Evolutionary conservation across 805 yeast genomes (phyloP).

Genomic region (Wickerhamiella allomyrinae): DNA sequence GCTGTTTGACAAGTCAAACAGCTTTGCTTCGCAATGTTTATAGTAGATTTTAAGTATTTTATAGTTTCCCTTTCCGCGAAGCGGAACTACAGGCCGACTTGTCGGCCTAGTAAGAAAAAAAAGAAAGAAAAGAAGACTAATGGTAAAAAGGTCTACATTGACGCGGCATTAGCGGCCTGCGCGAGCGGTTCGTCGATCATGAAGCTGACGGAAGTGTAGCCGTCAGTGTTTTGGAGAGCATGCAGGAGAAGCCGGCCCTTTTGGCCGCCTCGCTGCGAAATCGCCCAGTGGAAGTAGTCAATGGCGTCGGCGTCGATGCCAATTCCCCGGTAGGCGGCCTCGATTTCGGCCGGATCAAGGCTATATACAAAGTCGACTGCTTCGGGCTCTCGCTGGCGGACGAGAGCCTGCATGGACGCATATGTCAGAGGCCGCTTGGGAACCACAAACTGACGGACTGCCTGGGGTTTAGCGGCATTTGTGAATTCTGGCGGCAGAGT

Average conservation of each 20-base stretch:
- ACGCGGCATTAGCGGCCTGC: background rate
- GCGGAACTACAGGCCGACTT: no score
- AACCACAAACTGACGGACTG: background rate
- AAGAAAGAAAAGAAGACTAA: no score
- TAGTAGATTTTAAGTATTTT: no score
- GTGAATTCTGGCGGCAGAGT: constrained; percentile 7
- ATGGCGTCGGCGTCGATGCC: constrained; percentile 19
- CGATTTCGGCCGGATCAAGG: constrained; percentile 9
- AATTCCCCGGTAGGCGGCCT: constrained; percentile 9
- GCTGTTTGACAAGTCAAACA: no score
- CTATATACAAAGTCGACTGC: constrained; percentile 13
- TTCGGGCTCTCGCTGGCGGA: constrained; percentile 7
- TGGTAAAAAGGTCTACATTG: no score
- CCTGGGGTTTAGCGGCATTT: background rate
- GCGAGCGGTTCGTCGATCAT: constrained; percentile 10
- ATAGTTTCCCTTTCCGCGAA: no score
- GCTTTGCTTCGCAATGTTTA: no score
- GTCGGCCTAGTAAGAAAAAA: no score
- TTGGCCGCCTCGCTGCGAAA: constrained; percentile 7
- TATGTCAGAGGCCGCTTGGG: constrained; percentile 16
- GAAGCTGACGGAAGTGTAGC: constrained; percentile 13
- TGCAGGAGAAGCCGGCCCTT: constrained; percentile 9
- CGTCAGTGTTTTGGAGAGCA: constrained; percentile 11
- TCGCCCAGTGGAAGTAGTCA: constrained; percentile 12
- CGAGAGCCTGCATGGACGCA: constrained; percentile 9